Conservation (phyloP, 495 filamentous ascomycete species). For the Penicillium lagena region DNA sequence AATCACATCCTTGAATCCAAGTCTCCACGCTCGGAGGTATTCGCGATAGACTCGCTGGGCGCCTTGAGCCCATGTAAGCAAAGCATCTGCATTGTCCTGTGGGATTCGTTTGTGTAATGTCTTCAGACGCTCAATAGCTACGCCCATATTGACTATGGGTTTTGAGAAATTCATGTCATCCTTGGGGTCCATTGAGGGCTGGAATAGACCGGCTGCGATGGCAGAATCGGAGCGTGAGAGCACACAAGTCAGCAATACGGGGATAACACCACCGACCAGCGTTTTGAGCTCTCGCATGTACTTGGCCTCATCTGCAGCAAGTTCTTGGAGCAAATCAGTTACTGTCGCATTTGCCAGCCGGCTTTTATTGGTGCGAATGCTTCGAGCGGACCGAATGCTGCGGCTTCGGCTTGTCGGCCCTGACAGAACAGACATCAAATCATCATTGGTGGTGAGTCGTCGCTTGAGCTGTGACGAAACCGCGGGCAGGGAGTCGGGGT, state of each 20-base stretch:
- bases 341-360: constrained; percentile 60
- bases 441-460: constrained; percentile 83
- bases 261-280: constrained; percentile 91
- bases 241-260: constrained; percentile 82
- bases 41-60: constrained; percentile 74
- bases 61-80: constrained; percentile 75
- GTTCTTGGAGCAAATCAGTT: constrained; percentile 69
- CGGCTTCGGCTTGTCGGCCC: constrained; percentile 57
- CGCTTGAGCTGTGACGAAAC: constrained; percentile 55
- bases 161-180: constrained; percentile 65
- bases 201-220: constrained; percentile 62
- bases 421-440: constrained; percentile 88
- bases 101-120: constrained; percentile 74
- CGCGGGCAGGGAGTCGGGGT: constrained; percentile 31
- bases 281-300: constrained; percentile 92
- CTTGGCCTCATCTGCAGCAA: constrained; percentile 77
- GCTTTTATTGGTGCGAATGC: constrained; percentile 65
- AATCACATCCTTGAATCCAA: constrained; percentile 93
- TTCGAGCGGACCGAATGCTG: constrained; percentile 63
- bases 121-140: constrained; percentile 78
- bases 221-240: constrained; percentile 65
- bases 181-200: constrained; percentile 41
- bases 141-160: constrained; percentile 91
- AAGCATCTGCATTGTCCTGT: constrained; percentile 54
- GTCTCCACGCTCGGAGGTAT: constrained; percentile 84